Conservation (phyloP, 2,329 filamentous ascomycete genomes). For the Emmonsiellopsis sp. region DNA sequence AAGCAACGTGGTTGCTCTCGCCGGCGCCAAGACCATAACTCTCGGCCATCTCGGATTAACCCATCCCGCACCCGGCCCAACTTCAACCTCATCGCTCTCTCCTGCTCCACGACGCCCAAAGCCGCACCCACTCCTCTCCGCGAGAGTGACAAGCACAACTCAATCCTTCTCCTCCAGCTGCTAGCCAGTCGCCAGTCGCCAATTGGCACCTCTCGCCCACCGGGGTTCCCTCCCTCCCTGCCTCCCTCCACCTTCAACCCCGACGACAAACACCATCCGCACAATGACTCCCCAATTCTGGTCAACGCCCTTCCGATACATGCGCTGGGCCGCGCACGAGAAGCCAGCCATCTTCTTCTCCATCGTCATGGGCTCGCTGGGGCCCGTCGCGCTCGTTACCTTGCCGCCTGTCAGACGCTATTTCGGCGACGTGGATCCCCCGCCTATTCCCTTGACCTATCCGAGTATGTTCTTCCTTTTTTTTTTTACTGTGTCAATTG, state of each 20-base stretch:
- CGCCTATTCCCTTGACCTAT: slow-evolving; percentile 78
- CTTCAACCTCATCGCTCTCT: not conserved
- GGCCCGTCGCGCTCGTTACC: slow-evolving; percentile 60
- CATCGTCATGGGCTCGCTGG: slow-evolving; percentile 60
- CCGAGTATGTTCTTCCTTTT: slow-evolving; percentile 57
- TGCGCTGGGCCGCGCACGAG: slow-evolving; percentile 78
- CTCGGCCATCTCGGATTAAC: slow-evolving; percentile 4
- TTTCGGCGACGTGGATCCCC: slow-evolving; percentile 65
- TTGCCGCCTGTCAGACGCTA: slow-evolving; percentile 65
- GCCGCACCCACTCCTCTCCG: not conserved
- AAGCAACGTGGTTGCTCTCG: slow-evolving; percentile 36
- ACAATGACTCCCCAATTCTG: slow-evolving; percentile 66
- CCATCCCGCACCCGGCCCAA: not conserved
- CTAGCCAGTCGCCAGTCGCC: not conserved
- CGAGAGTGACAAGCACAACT: slow-evolving; percentile 4
- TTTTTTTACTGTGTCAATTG: no score
- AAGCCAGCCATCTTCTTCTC: slow-evolving; percentile 90
- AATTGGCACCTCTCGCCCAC: not conserved
- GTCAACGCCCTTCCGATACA: slow-evolving; percentile 71
- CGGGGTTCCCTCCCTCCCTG: no score
- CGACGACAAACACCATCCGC: slow-evolving; percentile 2
- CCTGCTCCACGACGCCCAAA: not conserved
- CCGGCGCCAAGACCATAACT: slow-evolving; percentile 27
- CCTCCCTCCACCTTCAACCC: not conserved
- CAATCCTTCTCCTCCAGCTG: not conserved